Percentiles rank a stretch among this genome's conserved stretches.
Evolutionary conservation across 495 filamentous ascomycete species (phyloP).

Genomic region (Penicillium dipodomyicola): DNA sequence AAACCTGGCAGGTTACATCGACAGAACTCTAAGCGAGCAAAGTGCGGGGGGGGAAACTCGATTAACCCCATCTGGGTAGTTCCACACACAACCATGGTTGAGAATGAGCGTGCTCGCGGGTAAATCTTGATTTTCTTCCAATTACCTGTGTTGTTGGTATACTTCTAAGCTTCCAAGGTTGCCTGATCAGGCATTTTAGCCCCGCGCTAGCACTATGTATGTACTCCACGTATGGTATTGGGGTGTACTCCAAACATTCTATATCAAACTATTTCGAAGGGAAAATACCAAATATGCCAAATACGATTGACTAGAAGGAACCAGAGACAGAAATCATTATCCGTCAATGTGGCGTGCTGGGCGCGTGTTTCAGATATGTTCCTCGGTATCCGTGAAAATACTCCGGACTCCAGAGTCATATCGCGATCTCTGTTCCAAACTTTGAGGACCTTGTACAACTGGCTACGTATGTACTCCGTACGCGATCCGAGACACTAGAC

Average conservation of each 20-base stretch:
- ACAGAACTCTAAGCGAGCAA: conserved; percentile 2
- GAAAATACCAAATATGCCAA: too few species aligned
- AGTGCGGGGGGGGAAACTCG: conserved; percentile 24
- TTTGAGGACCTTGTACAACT: neutral
- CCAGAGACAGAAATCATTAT: neutral
- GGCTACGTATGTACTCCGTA: neutral
- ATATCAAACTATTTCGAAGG: neutral
- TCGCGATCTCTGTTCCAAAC: conserved; percentile 6
- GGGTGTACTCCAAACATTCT: neutral
- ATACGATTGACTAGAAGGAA: too few species aligned
- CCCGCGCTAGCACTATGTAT: neutral
- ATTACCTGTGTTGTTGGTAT: too few species aligned
- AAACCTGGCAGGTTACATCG: conserved; percentile 3
- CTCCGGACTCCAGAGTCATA: conserved; percentile 8
- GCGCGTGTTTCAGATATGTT: conserved; percentile 8
- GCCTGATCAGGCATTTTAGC: neutral
- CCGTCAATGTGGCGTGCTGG: neutral
- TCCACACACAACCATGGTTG: conserved; percentile 13
- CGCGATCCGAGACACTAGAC: conserved; percentile 1
- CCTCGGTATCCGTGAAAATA: conserved; percentile 10
- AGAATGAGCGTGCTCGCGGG: neutral
- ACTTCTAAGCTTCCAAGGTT: neutral
- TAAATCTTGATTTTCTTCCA: neutral
- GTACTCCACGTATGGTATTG: neutral
- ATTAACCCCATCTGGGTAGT: conserved; percentile 5